Conservation (phyloP, 192 early-diverging fungal species). For the Linnemannia schmuckeri region DNA sequence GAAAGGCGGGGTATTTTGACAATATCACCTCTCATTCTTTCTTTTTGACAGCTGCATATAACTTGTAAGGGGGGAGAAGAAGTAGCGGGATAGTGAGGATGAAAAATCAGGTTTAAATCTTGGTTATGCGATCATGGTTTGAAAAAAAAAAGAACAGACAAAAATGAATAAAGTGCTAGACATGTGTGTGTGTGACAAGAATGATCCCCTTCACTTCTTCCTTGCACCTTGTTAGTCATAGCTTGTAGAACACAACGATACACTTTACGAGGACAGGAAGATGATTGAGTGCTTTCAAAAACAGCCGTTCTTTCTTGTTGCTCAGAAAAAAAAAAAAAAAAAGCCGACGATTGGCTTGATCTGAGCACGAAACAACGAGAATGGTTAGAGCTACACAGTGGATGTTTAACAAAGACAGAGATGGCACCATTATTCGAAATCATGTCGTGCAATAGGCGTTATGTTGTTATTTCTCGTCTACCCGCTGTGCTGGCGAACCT, state of each 20-base stretch:
- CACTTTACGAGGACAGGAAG: neutral
- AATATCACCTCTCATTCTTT: neutral
- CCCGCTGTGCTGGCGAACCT: neutral
- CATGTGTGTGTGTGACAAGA: neutral
- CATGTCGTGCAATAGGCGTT: slow-evolving; percentile 16
- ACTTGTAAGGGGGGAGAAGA: neutral
- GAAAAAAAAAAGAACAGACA: neutral
- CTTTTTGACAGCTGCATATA: neutral
- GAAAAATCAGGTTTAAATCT: neutral
- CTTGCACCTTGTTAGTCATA: neutral
- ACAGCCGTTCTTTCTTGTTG: neutral
- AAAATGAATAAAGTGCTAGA: neutral
- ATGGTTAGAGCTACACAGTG: neutral
- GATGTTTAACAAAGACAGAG: neutral
- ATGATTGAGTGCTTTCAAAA: neutral
- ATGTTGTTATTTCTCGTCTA: neutral
- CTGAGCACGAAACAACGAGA: slow-evolving; percentile 4
- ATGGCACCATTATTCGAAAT: slow-evolving; percentile 21
- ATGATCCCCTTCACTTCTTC: neutral
- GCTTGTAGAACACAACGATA: neutral
- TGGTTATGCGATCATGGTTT: neutral
- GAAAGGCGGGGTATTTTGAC: neutral
- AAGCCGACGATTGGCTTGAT: neutral
- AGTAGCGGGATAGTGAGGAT: neutral
- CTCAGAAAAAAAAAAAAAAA: too few relatives aligned